Evolutionary conservation across 2,329 filamentous ascomycete genomes (phyloP), one percentile per base, ranked within the genome.

Genomic region (Oidium heveae): DNA sequence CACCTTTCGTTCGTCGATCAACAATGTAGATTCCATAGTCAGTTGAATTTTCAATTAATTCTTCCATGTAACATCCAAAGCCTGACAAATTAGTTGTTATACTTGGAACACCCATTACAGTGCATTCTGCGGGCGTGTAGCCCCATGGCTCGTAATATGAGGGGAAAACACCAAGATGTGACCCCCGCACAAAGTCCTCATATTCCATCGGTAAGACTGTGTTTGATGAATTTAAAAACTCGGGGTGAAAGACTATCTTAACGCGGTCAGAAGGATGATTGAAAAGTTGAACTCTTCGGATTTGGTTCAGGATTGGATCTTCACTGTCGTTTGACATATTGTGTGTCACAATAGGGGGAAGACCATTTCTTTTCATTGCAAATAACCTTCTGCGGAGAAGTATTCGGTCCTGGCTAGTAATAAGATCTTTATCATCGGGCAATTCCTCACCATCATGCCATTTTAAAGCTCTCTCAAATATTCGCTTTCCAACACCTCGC

Each of bases 141-240:
- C 91, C 91, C 91, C 91, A 98, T 9, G 91, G 91, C 71, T 98
- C 91, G 68, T 98, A 98, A 76, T 96, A 96, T 2, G 91, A 96
- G 24, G 89, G 76, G 70, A 98, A 98, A 56, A 98, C 80, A 63
- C 91, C 91, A 65, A 98, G 71, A 68, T 98, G 89, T 43, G 89
- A 96, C 59, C 91, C 91, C 55, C 91, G 86, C 47, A 98, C 91
- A 65, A 98, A 98, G 67, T 98, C 91, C 64, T 98, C 91, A 64
- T 98, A 96, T 70, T 96, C 91, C 64, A 98, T 75, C 18, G 91
- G 88, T 36, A 98, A 74, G 1, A 98, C 88, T 0, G 91, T 89
- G 70, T 95, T 96, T 55, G 86, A 82, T 0, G 89, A 93, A 72
- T 88, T 95, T 61, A 98, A 71, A 70, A 98, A 98, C 68, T 96